These are phyloP conservation scores for Erythrobasidium hasegawianum DNA, from an alignment of 1,284 basidiomycete genomes.

Conservation along the genomic window DNA sequence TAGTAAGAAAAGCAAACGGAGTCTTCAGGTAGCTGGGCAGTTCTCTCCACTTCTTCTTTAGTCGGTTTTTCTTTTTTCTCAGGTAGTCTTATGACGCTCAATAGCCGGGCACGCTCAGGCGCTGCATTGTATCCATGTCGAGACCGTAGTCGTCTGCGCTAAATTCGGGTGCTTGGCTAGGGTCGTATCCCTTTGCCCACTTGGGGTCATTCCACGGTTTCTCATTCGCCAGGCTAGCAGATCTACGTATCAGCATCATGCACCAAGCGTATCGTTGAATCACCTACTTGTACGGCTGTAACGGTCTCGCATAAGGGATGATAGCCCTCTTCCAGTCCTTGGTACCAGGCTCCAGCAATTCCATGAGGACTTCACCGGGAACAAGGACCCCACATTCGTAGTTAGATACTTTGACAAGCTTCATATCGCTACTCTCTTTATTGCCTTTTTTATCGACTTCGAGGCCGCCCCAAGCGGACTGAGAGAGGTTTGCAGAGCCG, in stretches of 20 bases:
- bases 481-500: slow-evolving; percentile 36
- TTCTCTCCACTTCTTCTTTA: no score
- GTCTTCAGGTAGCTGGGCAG: no score
- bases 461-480: slow-evolving; percentile 27
- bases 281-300: slow-evolving; percentile 25
- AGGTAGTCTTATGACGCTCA: no score
- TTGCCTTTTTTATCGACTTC: slow-evolving; percentile 10
- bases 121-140: neutral
- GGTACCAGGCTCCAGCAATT: slow-evolving; percentile 31
- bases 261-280: neutral
- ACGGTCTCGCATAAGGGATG: slow-evolving; percentile 33
- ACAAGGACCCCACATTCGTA: slow-evolving; percentile 37
- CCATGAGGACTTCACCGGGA: slow-evolving; percentile 15
- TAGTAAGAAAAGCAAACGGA: no score
- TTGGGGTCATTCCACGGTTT: slow-evolving; percentile 1
- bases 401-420: slow-evolving; percentile 21
- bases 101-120: no score
- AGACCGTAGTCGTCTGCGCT: neutral
- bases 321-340: slow-evolving; percentile 33
- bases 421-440: neutral
- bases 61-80: no score
- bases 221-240: neutral
- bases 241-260: neutral
- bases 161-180: neutral
- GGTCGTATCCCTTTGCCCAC: neutral